Base-by-base conservation (phyloP, 2,329 filamentous ascomycete genomes). In the Karstenula rhodostoma region DNA sequence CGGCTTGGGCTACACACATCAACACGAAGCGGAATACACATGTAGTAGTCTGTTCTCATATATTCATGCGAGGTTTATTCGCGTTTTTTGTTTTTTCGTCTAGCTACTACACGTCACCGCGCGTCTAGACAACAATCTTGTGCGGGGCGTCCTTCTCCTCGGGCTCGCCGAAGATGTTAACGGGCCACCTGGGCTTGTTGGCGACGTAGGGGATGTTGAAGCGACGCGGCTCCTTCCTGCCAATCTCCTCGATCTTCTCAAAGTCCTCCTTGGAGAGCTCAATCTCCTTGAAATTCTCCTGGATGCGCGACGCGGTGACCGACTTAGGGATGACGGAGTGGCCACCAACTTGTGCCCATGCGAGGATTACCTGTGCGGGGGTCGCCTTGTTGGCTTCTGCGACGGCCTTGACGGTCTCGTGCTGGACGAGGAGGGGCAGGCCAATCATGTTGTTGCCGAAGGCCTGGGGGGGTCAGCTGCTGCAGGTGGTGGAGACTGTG, bases 301-400 rank as follows among this genome's bases (percentile, higher is more conserved):
- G 63, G 53, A 75, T 75, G 50, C 73, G 71, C 22, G 66, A 68
- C 13, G 70, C 60, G 2, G 70, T 74, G 13, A 75, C 71, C 6
- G 71, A 73, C 68, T 75, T 75, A 57, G 73, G 73, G 40, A 75
- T 74, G 54, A 74, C 71, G 19, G 63, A 68, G 61, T 72, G 67
- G 13, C 72, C 72, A 22, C 70, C 69, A 84, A 96, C 92, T 19
- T 92, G 96, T 33, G 92, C 87, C 93, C 93, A 97, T 73, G 92
- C 86, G 70, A 97, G 85, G 64, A 97, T 85, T 47, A 96, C 84
- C 83, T 96, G 92, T 22, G 91, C 90, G 12, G 92, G 86, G 10
- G 88, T 87, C 29, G 89, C 85, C 10, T 86, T 83, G 13, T 87
- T 84, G 66, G 85, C 83, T 69, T 85, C 81, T 37, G 90, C 90